These are phyloP conservation scores for Candida alai DNA, from an alignment of 805 yeast species.

Conservation along the genomic window DNA sequence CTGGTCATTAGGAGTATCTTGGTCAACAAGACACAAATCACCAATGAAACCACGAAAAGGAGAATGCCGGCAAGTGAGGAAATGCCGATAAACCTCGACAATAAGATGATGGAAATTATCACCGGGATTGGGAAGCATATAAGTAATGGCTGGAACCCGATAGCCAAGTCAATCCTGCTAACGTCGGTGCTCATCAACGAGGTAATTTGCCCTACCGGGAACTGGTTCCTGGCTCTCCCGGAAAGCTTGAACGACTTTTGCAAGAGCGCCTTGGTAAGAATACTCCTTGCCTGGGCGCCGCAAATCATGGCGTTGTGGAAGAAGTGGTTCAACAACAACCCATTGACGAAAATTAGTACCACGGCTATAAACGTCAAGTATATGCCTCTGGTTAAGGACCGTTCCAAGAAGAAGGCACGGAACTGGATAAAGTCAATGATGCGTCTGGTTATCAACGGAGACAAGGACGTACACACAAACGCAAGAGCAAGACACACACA, in stretches of 20 bases:
- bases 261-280: conserved; percentile 36
- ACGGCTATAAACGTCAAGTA: conserved; percentile 76
- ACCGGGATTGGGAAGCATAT: conserved; percentile 42
- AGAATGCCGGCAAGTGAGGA: conserved; percentile 41
- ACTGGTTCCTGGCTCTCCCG: conserved; percentile 29
- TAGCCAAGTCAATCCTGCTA: conserved; percentile 40
- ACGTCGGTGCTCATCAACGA: conserved; percentile 42
- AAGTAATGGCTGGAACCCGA: conserved; percentile 41
- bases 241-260: conserved; percentile 36
- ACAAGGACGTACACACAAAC: conserved; percentile 49
- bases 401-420: conserved; percentile 40
- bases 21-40: conserved; percentile 32
- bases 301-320: conserved; percentile 41
- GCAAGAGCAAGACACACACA: conserved; percentile 40
- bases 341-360: conserved; percentile 45
- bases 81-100: conserved; percentile 36
- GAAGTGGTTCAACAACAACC: conserved; percentile 38
- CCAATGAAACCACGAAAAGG: conserved; percentile 32
- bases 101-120: conserved; percentile 33
- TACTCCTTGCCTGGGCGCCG: conserved; percentile 39
- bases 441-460: conserved; percentile 63
- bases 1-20: conserved; percentile 32
- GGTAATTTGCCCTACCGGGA: conserved; percentile 38
- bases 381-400: conserved; percentile 54
- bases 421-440: conserved; percentile 62